These are phyloP conservation scores for Candida taoyuanica DNA, from an alignment of 805 yeast species.

Conservation along the genomic window DNA sequence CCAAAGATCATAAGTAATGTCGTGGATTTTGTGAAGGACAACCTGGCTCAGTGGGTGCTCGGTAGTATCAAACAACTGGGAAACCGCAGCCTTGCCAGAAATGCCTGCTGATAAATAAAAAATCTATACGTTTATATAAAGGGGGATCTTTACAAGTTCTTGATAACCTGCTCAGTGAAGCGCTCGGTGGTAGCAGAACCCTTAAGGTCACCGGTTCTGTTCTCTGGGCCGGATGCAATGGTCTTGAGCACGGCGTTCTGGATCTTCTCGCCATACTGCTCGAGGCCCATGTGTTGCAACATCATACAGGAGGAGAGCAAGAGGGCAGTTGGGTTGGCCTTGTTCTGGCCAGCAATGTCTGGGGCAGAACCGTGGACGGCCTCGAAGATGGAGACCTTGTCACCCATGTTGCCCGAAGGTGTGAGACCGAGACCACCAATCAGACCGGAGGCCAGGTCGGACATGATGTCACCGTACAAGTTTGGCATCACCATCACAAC, in stretches of 20 bases:
- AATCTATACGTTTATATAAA: background rate
- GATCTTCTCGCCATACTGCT: slow-evolving; percentile 74
- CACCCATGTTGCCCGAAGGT: slow-evolving; percentile 99
- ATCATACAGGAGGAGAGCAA: slow-evolving; percentile 95
- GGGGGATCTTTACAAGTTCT: slow-evolving; percentile 28
- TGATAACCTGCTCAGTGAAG: slow-evolving; percentile 89
- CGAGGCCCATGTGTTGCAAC: slow-evolving; percentile 97
- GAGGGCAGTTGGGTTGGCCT: slow-evolving; percentile 98
- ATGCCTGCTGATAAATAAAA: no score
- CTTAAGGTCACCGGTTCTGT: slow-evolving; percentile 94
- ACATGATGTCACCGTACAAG: slow-evolving; percentile 98
- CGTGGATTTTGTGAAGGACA: slow-evolving; percentile 4
- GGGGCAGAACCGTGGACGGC: slow-evolving; percentile 99
- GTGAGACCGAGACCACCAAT: slow-evolving; percentile 99
- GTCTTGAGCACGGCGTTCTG: slow-evolving; percentile 82
- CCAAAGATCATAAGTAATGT: slow-evolving; percentile 4
- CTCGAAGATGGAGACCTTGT: slow-evolving; percentile 95
- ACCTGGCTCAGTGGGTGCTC: no score
- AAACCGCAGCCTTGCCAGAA: no score
- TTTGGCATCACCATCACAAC: slow-evolving; percentile 97
- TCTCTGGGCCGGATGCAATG: slow-evolving; percentile 91
- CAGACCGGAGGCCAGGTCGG: slow-evolving; percentile 95
- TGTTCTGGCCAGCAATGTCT: slow-evolving; percentile 97
- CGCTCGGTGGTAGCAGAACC: slow-evolving; percentile 86
- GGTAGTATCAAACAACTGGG: no score